Base-by-base conservation (phyloP, 2,329 filamentous ascomycete genomes). In the Aureobasidium sp. region DNA sequence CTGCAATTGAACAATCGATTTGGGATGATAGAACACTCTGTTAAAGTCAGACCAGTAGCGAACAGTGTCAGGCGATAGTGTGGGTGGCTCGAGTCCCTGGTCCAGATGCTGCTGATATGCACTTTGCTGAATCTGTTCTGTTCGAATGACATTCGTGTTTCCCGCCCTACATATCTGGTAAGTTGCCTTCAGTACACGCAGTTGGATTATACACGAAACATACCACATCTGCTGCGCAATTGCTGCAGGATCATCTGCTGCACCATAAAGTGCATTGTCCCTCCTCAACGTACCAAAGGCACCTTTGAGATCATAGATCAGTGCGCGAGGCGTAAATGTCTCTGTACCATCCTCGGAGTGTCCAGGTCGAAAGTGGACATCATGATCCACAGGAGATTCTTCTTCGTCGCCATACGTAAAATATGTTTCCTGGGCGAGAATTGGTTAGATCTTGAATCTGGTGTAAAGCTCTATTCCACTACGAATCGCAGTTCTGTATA, bases 31-130 rank as follows among this genome's bases (percentile, higher is more conserved):
- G 75, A 86, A 99, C n/a, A 94, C 83, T 29, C 91, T 85, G 67
- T 90, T 95, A 75, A 91, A 97, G 74, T 99, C 94, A 35, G 91
- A 96, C 93, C 94, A 99, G 76, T 94, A 97, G 60, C 91, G 85
- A n/a, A 97, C 89, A 12, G 84, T 82, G 7, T 85, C 82, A 1
- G 85, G 80, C 1, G 82, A 87, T 22, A 96, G 80, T 58, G 79
- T 76, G 0, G 88, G 83, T 6, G 86, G 80, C 3, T 82, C 73
- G 5, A 82, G 72, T 24, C 91, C 91, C 33, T 84, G 76, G 67
- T 97, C 89, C 3, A 97, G 83, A 66, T 85, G 88, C 69, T 84
- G 81, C 70, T 95, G 91, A 73, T 96, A 97, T 50, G 85, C 79
- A 70, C 84, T 91, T 63, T 83, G 84, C 40, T 81, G 77, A 58